A percentile compares a stretch with the other conserved stretches of the same genome.
phyloP scores from a whole-genome alignment of 176 grass and related monocot species.

The Guadua angustifolia region DNA sequence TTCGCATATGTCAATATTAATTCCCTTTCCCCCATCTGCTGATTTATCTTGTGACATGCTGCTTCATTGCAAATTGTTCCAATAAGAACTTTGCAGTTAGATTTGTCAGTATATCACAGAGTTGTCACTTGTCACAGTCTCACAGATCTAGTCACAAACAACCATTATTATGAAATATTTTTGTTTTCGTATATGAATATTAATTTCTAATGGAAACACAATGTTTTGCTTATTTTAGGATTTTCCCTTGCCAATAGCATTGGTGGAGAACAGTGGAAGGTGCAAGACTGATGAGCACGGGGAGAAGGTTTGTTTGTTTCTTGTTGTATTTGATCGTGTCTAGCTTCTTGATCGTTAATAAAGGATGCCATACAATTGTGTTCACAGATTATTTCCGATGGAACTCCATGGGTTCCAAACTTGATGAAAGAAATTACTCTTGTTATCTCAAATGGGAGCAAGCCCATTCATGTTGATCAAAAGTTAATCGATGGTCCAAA shows the following conservation, averaged over 20 bases:
- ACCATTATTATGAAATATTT: not conserved
- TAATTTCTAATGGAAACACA: conserved; percentile 29
- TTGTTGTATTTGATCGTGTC: conserved; percentile 23
- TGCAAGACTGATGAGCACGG: conserved; percentile 88
- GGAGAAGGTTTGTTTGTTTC: conserved; percentile 72
- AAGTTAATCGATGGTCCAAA: conserved; percentile 93
- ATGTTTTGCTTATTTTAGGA: conserved; percentile 56
- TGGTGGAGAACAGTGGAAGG: conserved; percentile 93
- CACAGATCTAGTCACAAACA: not conserved
- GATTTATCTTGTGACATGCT: conserved; percentile 8
- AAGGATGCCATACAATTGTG: conserved; percentile 25
- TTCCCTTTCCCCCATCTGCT: not conserved
- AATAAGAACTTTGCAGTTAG: not conserved
- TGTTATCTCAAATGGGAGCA: conserved; percentile 83
- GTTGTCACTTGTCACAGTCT: not conserved
- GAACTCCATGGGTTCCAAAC: conserved; percentile 83
- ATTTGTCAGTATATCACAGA: conserved; percentile 11
- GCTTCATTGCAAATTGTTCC: not conserved
- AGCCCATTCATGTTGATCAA: conserved; percentile 76
- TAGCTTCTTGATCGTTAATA: conserved; percentile 21
- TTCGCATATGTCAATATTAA: not conserved
- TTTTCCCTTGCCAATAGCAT: conserved; percentile 65
- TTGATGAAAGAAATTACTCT: conserved; percentile 81
- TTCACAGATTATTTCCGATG: conserved; percentile 82
- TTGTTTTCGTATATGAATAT: not conserved